A percentile compares a stretch with the other conserved stretches of the same genome.
Evolutionary conservation across 2,329 filamentous ascomycete genomes (phyloP).

Genomic region (Neonectria ditissima): DNA sequence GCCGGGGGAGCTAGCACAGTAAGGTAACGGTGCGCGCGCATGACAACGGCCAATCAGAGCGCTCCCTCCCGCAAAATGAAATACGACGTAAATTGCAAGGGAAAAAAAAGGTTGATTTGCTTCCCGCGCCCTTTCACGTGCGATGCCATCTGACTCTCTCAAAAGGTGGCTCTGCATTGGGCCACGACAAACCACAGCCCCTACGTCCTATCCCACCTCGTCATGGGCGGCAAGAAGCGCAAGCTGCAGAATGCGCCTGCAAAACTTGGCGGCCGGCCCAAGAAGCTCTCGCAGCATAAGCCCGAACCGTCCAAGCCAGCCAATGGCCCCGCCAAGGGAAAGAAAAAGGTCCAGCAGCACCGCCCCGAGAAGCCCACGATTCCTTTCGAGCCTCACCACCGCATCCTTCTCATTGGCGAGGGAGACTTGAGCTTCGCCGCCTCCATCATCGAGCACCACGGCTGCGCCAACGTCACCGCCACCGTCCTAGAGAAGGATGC

Average conservation of each 20-base stretch:
- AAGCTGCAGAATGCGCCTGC: slow-evolving; percentile 51
- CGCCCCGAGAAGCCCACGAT: slow-evolving; percentile 61
- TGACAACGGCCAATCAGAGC: slow-evolving; percentile 36
- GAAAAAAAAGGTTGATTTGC: slow-evolving; percentile 27
- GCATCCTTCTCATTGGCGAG: slow-evolving; percentile 82
- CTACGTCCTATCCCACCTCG: slow-evolving; percentile 6
- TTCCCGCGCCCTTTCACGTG: slow-evolving; percentile 23
- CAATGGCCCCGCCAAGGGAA: slow-evolving; percentile 33
- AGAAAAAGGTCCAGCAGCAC: slow-evolving; percentile 40
- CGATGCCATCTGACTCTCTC: slow-evolving; percentile 17
- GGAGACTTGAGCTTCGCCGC: slow-evolving; percentile 84
- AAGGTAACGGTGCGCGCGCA: slow-evolving; percentile 38
- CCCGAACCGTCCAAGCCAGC: slow-evolving; percentile 34
- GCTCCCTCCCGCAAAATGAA: slow-evolving; percentile 17
- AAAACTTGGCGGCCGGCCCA: slow-evolving; percentile 28
- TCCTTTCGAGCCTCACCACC: slow-evolving; percentile 74
- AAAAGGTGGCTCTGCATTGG: slow-evolving; percentile 25
- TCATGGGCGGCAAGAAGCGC: slow-evolving; percentile 56
- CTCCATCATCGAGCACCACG: slow-evolving; percentile 74
- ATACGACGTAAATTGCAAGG: slow-evolving; percentile 15
- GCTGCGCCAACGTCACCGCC: slow-evolving; percentile 74
- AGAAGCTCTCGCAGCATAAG: slow-evolving; percentile 37
- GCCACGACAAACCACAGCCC: slow-evolving; percentile 4
- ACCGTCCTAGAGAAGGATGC: slow-evolving; percentile 73
- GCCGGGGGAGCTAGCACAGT: slow-evolving; percentile 39